Evolutionary conservation across 116 monocot genomes (phyloP).

Genomic region (Posidonia oceanica): DNA sequence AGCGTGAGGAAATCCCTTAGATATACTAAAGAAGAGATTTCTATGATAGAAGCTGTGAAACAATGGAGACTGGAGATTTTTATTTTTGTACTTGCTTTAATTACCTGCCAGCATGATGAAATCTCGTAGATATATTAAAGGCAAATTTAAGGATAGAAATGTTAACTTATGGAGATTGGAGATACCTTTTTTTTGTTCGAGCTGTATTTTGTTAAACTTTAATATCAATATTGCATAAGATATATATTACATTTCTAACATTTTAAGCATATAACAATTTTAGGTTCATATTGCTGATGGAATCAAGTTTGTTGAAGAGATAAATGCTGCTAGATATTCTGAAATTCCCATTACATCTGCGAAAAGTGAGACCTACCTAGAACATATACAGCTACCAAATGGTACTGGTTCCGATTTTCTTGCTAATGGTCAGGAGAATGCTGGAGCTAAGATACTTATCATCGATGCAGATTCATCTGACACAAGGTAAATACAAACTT

Average conservation of each 20-base stretch:
- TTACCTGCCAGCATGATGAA: no score
- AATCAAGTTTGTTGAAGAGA: slow-evolving; percentile 45
- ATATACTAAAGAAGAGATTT: no score
- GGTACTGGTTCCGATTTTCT: neutral
- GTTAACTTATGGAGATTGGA: no score
- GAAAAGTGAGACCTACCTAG: neutral
- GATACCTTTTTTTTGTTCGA: no score
- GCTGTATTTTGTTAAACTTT: no score
- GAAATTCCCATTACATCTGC: neutral
- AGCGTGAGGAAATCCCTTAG: no score
- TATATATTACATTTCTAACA: neutral
- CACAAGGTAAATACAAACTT: slow-evolving; percentile 32
- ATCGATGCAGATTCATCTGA: slow-evolving; percentile 95
- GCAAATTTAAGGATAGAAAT: no score
- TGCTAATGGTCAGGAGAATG: slow-evolving; percentile 12
- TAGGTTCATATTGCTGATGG: slow-evolving; percentile 87
- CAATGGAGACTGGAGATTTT: no score
- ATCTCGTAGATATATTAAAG: no score
- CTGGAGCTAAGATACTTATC: slow-evolving; percentile 44
- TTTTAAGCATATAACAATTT: neutral
- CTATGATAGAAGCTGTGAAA: no score
- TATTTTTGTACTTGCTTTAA: no score
- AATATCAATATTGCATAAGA: no score
- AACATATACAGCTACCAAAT: neutral
- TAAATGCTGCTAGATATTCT: slow-evolving; percentile 8